A percentile compares a stretch with the other conserved stretches of the same genome.
phyloP scores from a whole-genome alignment of 2,329 filamentous ascomycete species.

The Penicillium crustosum region DNA sequence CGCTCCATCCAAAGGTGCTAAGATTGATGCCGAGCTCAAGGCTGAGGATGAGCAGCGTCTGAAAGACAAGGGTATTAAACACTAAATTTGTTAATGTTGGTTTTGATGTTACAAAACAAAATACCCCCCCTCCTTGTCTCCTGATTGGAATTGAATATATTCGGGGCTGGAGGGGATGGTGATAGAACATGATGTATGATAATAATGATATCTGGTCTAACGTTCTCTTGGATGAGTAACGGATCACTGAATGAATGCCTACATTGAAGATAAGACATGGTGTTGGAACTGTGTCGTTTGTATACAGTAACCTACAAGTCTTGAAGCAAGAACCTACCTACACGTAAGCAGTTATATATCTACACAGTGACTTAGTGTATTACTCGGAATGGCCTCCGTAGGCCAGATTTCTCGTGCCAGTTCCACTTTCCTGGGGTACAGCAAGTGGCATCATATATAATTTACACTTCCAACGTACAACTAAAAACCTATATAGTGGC shows the following conservation, averaged over 20 bases:
- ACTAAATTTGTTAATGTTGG: slow-evolving; percentile 21
- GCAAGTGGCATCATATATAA: neutral
- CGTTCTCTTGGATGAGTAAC: slow-evolving; percentile 11
- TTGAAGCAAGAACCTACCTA: neutral
- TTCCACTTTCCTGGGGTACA: neutral
- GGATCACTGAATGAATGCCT: slow-evolving; percentile 4
- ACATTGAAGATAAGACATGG: neutral
- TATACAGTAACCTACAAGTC: neutral
- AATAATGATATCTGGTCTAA: slow-evolving; percentile 15
- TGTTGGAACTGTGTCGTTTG: neutral
- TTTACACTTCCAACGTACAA: neutral
- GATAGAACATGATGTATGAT: slow-evolving; percentile 67
- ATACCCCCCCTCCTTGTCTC: slow-evolving; percentile 1
- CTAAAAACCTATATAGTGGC: neutral
- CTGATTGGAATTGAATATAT: slow-evolving; percentile 8
- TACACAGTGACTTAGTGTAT: neutral
- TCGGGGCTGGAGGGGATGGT: slow-evolving; percentile 64
- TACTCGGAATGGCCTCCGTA: neutral
- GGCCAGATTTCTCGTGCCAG: too few species aligned
- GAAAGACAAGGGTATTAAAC: slow-evolving; percentile 44
- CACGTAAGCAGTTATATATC: neutral
- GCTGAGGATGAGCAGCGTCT: slow-evolving; percentile 47
- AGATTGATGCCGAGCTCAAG: slow-evolving; percentile 48
- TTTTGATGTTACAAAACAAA: slow-evolving; percentile 11
- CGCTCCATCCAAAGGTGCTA: slow-evolving; percentile 47